These are phyloP conservation scores for Arthroderma sp. DNA, from an alignment of 2,329 filamentous ascomycete genomes.

Conservation along the genomic window DNA sequence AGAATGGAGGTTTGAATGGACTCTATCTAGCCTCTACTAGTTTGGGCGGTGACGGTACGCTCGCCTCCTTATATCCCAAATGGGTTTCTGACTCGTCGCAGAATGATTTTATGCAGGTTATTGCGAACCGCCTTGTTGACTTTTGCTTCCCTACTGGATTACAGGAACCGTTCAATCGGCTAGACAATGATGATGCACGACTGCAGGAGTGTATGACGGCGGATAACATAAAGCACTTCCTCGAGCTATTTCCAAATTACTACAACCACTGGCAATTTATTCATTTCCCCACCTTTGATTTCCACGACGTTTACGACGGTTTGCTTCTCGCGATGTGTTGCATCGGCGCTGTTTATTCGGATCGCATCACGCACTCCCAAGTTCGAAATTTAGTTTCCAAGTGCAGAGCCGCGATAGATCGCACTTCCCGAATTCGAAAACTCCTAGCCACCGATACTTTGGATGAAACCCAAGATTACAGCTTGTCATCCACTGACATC, in stretches of 20 bases:
- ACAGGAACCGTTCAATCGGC: slow-evolving; percentile 42
- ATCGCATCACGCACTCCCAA: slow-evolving; percentile 45
- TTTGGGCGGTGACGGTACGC: slow-evolving; percentile 34
- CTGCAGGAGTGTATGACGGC: slow-evolving; percentile 46
- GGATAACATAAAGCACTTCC: slow-evolving; percentile 56
- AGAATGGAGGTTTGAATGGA: slow-evolving; percentile 34
- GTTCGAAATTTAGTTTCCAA: slow-evolving; percentile 57
- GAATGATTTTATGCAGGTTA: slow-evolving; percentile 34
- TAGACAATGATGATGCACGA: slow-evolving; percentile 35
- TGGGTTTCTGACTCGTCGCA: slow-evolving; percentile 37
- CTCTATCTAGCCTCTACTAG: slow-evolving; percentile 36
- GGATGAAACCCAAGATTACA: slow-evolving; percentile 1
- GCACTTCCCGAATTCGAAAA: slow-evolving; percentile 14
- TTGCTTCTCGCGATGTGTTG: slow-evolving; percentile 58
- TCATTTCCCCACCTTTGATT: slow-evolving; percentile 58
- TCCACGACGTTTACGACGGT: slow-evolving; percentile 52
- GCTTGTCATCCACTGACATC: slow-evolving; percentile 28
- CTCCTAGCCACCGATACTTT: slow-evolving; percentile 2
- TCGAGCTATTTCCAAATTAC: slow-evolving; percentile 58
- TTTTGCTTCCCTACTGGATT: slow-evolving; percentile 47
- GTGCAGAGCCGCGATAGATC: slow-evolving; percentile 34
- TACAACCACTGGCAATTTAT: slow-evolving; percentile 61
- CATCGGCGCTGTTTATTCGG: slow-evolving; percentile 62
- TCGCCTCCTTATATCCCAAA: slow-evolving; percentile 30
- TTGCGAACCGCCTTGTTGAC: slow-evolving; percentile 37